Evolutionary conservation across 192 early-diverging fungal species (phyloP).

Genomic region (Nowakowskiella sp.): DNA sequence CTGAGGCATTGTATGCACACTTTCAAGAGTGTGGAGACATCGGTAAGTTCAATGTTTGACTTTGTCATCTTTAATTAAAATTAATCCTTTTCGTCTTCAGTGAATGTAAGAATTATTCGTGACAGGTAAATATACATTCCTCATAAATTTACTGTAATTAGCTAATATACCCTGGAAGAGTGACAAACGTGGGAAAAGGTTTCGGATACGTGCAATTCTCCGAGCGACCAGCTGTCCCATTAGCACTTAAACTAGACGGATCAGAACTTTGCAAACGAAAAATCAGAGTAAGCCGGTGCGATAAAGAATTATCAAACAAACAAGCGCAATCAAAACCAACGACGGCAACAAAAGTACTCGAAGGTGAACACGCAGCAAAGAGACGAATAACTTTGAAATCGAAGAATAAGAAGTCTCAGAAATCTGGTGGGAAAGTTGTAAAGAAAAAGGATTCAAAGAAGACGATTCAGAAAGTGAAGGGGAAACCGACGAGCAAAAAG

Average conservation of each 20-base stretch:
- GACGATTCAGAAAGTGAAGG: too few species aligned
- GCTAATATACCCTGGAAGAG: conserved; percentile 13
- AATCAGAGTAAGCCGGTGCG: too few species aligned
- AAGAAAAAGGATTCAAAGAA: too few species aligned
- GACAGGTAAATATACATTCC: conserved; percentile 44
- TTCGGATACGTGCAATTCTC: conserved; percentile 87
- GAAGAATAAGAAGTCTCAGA: too few species aligned
- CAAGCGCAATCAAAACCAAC: too few species aligned
- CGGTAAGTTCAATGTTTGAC: conserved; percentile 53
- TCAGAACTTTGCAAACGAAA: conserved; percentile 57
- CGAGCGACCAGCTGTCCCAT: conserved; percentile 60
- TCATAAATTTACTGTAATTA: too few species aligned
- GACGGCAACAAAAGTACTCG: too few species aligned
- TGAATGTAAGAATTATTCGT: conserved; percentile 77
- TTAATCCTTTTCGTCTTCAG: conserved; percentile 48
- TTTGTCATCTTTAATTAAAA: conserved; percentile 64
- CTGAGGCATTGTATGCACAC: conserved; percentile 34
- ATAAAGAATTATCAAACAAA: too few species aligned
- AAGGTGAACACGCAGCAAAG: too few species aligned
- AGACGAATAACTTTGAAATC: too few species aligned
- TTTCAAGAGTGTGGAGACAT: conserved; percentile 43
- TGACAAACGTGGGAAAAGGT: conserved; percentile 90
- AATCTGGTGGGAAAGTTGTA: too few species aligned
- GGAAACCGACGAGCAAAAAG: too few species aligned
- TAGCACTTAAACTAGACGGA: conserved; percentile 72